Base-by-base conservation (phyloP, 1,284 basidiomycete genomes). In the Pseudomicrostroma phylloplanum region DNA sequence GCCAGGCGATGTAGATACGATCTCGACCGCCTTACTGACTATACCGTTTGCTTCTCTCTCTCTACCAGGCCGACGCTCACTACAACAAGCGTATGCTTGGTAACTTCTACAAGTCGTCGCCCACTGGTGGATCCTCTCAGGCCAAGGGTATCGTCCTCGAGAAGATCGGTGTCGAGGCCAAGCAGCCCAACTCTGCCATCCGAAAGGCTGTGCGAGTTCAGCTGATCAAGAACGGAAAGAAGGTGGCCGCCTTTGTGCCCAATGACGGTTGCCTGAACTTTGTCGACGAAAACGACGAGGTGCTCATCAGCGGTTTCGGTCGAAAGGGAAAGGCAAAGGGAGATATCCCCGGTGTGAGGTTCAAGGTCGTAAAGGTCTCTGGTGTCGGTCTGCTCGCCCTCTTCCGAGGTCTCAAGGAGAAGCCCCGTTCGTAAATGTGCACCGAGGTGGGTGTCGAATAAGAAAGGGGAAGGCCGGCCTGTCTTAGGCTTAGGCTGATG, bases 171-270 rank as follows among this genome's bases (percentile, higher is more conserved):
- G 84, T 86, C 60, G 85, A 86, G 82, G 92, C 91, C 79, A 94
- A 94, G 84, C 91, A 96, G 82, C 96, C 96, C 83, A 99, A 99
- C 87, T 98, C 61, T 17, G 61, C 61, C 58, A 63, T 63, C 39
- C 92, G 96, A 83, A 99, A 99, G 84, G 98, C 96, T 86, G 96
- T 99, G 74, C 91, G 96, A 85, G 96, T 98, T 68, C 96, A 99
- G 81, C 86, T 99, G 79, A 98, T 99, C 84, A 98, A 99, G 88
- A 99, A 99, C 85, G 96, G 96, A 79, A 98, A 98, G 89, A 97
- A 98, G 84, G 92, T 57, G 11, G 51, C 67, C 39, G 71, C 70
- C 65, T 80, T 72, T 71, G 74, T 76, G 26, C 73, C 77, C 67
- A 97, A 97, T 83, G 96, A 98, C 81, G 96, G 96, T 86, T 96